phyloP scores from a whole-genome alignment of 2,329 filamentous ascomycete species.

The Pseudogymnoascus sp. region DNA sequence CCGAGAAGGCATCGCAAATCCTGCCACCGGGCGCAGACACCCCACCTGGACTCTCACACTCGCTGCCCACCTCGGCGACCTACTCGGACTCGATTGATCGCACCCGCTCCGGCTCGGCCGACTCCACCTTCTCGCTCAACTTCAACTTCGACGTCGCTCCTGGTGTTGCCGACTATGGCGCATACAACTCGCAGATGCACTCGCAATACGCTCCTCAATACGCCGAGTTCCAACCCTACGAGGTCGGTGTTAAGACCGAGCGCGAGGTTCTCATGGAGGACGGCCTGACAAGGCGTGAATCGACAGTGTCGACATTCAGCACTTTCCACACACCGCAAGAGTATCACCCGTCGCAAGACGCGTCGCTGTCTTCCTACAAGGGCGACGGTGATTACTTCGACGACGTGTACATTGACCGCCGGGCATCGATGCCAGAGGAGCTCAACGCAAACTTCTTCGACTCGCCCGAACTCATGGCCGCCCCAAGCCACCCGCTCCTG shows the following conservation, averaged over 20 bases:
- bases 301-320: slow-evolving; percentile 84
- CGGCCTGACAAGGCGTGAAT: slow-evolving; percentile 75
- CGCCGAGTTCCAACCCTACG: slow-evolving; percentile 63
- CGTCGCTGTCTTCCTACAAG: slow-evolving; percentile 54
- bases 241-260: slow-evolving; percentile 94
- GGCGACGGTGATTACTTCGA: slow-evolving; percentile 64
- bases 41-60: slow-evolving; percentile 72
- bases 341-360: slow-evolving; percentile 51
- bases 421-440: slow-evolving; percentile 56
- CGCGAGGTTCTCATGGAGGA: slow-evolving; percentile 90
- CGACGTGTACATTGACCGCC: slow-evolving; percentile 58
- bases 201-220: slow-evolving; percentile 37
- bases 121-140: slow-evolving; percentile 63
- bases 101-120: slow-evolving; percentile 68
- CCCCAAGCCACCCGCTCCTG: not conserved
- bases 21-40: slow-evolving; percentile 46
- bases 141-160: slow-evolving; percentile 66
- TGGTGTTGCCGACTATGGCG: slow-evolving; percentile 46
- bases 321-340: slow-evolving; percentile 64
- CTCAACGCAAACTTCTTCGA: slow-evolving; percentile 77
- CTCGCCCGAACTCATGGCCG: slow-evolving; percentile 55
- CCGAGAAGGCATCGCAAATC: slow-evolving; percentile 65
- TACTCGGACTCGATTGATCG: slow-evolving; percentile 67
- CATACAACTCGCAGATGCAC: slow-evolving; percentile 55
- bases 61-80: slow-evolving; percentile 70